These are phyloP conservation scores for Boechera retrofracta DNA, from an alignment of 345 rosid genomes.

Conservation along the genomic window DNA sequence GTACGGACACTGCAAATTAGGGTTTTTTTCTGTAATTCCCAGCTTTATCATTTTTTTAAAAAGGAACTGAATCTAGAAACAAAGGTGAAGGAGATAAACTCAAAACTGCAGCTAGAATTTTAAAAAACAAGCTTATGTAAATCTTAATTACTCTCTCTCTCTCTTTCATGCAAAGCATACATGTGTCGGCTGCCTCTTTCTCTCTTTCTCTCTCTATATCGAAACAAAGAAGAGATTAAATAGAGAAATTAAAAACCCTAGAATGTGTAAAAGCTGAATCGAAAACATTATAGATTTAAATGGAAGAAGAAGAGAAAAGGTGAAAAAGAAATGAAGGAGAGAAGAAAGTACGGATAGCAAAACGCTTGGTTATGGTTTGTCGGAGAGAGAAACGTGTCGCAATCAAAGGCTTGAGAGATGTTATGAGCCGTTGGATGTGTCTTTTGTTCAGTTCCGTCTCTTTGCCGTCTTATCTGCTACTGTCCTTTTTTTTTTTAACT, in stretches of 20 bases:
- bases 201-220: conserved; percentile 1
- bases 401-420: conserved; percentile 11
- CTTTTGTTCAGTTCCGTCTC: conserved; percentile 29
- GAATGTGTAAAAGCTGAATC: conserved; percentile 1
- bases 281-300: conserved; percentile 1
- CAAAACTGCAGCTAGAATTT: conserved; percentile 20
- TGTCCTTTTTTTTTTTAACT: neutral
- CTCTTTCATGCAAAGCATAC: conserved; percentile 30
- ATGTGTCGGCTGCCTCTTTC: conserved; percentile 11
- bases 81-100: conserved; percentile 15
- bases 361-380: conserved; percentile 45
- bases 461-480: conserved; percentile 37
- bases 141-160: neutral
- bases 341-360: conserved; percentile 33
- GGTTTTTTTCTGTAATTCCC: conserved; percentile 33
- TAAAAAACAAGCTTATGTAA: neutral
- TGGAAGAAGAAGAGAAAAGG: conserved; percentile 6
- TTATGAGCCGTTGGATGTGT: conserved; percentile 42
- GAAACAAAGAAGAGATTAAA: neutral
- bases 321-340: conserved; percentile 10
- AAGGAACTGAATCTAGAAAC: conserved; percentile 17
- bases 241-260: conserved; percentile 18
- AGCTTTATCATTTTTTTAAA: neutral
- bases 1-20: conserved; percentile 37
- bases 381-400: conserved; percentile 45